A percentile compares a stretch with the other conserved stretches of the same genome.
phyloP scores from a whole-genome alignment of 129 eudicot genomes.

The Artemisia annua region DNA sequence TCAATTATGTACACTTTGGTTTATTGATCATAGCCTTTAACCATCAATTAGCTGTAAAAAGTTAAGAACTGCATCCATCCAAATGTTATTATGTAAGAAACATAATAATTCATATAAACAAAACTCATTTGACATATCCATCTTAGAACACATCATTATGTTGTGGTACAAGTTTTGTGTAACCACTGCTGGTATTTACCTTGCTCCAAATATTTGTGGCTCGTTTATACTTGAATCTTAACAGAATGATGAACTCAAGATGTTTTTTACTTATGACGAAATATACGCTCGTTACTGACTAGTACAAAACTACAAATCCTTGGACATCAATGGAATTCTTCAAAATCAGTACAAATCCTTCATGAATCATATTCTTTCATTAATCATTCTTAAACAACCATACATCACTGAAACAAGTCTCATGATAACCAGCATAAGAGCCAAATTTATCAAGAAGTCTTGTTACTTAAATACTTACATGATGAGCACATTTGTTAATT shows the following conservation, averaged over 20 bases:
- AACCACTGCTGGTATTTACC: not conserved
- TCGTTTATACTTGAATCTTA: not conserved
- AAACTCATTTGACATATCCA: no score
- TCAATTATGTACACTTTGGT: no score
- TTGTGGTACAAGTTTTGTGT: not conserved
- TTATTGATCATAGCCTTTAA: no score
- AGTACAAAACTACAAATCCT: no score
- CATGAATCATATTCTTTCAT: constrained; percentile 24
- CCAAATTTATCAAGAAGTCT: constrained; percentile 18
- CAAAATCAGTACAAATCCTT: not conserved
- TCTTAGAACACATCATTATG: no score
- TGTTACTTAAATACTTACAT: constrained; percentile 32
- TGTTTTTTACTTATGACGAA: not conserved
- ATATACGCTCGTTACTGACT: no score
- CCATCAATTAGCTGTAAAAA: no score
- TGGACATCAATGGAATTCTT: not conserved
- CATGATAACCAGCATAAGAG: constrained; percentile 20
- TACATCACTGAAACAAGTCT: constrained; percentile 13
- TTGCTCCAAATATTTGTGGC: not conserved
- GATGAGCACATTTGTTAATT: constrained; percentile 10
- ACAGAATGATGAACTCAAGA: not conserved
- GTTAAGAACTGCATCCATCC: not conserved
- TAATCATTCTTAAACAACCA: constrained; percentile 14
- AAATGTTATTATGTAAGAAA: no score
- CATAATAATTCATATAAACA: no score